Evolutionary conservation across 208 protist species (phyloP), one percentile per base, ranked within the genome.

Genomic region (Acanthamoeba lenticulata): DNA sequence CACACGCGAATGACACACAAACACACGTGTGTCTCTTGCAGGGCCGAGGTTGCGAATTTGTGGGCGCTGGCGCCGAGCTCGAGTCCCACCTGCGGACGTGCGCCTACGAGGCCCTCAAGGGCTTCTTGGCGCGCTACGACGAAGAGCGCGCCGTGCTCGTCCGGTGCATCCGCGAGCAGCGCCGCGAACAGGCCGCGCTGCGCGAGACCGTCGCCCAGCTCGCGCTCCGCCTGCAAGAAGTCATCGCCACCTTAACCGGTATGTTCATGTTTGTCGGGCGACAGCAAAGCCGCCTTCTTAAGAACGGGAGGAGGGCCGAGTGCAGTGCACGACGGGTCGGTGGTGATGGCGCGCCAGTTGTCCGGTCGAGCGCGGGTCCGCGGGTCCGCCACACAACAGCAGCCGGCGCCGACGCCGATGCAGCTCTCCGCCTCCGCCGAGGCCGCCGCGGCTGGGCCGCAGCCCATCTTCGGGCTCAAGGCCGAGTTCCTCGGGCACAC

Each of bases 41-140:
- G 62, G n/a, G 19, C n/a, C 1, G 1, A 3, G 89, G 89, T 27
- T 93, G 89, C 44, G 67, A 1, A 2, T 93, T 81, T 32, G 5
- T 9, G 7, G 89, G 62, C n/a, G 45, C 44, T 15, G 34, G 42
- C 34, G 67, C 11, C 15, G 89, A 93, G 32, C 42, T 93, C 15
- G 62, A 93, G 42, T 55, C 11, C 27, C 89, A 93, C 47, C 40
- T 93, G 19, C 19, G 34, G 27, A 3, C 29, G 19, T 93, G 89
- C 47, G 29, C 6, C 2, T 93, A 93, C 42, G 89, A 93, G 65
- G 21, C 40, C 9, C 90, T 93, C 5, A 79, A 81, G 89, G 89
- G 89, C 24, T 93, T 93, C 67, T 17, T 93, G 27, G 13, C 55
- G n/a, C 77, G 81, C 40, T 62, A 93, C 40, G 89, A 93, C 13